phyloP scores from a whole-genome alignment of 306 rosid genomes.

The Canavalia gladiata region DNA sequence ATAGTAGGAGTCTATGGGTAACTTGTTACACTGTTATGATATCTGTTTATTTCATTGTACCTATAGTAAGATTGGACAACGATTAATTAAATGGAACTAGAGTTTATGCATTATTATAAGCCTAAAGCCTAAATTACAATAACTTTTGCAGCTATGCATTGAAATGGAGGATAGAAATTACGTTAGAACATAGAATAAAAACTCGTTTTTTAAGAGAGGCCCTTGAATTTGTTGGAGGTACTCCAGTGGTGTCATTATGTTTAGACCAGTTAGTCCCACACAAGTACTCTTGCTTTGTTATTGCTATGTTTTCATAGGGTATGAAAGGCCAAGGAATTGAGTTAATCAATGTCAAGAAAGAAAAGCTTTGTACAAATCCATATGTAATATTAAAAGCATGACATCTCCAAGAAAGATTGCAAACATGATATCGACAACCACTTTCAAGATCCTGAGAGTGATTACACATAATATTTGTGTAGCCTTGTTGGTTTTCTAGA shows the following conservation, averaged over 20 bases:
- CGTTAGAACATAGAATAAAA: not conserved
- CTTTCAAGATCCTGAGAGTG: constrained; percentile 31
- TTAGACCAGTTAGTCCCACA: not conserved
- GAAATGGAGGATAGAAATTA: not conserved
- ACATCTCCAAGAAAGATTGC: constrained; percentile 42
- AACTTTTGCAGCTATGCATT: not conserved
- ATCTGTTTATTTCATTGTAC: too few relatives aligned
- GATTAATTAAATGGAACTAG: not conserved
- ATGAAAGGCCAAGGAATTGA: constrained; percentile 24
- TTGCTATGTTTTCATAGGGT: not conserved
- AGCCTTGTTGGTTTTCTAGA: not conserved
- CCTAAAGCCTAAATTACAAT: not conserved
- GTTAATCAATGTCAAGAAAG: constrained; percentile 34
- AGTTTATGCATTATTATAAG: not conserved
- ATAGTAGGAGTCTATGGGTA: too few relatives aligned
- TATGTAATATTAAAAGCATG: constrained; percentile 6
- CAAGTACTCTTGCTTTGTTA: not conserved
- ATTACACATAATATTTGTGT: not conserved
- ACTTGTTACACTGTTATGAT: too few relatives aligned
- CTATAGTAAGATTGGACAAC: too few relatives aligned
- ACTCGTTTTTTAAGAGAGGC: not conserved
- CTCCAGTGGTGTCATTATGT: not conserved
- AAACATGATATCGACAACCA: constrained; percentile 19
- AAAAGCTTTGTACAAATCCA: constrained; percentile 17
- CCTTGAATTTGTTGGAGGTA: not conserved